phyloP scores from a whole-genome alignment of 2,329 filamentous ascomycete genomes.

The Cercospora sp. region DNA sequence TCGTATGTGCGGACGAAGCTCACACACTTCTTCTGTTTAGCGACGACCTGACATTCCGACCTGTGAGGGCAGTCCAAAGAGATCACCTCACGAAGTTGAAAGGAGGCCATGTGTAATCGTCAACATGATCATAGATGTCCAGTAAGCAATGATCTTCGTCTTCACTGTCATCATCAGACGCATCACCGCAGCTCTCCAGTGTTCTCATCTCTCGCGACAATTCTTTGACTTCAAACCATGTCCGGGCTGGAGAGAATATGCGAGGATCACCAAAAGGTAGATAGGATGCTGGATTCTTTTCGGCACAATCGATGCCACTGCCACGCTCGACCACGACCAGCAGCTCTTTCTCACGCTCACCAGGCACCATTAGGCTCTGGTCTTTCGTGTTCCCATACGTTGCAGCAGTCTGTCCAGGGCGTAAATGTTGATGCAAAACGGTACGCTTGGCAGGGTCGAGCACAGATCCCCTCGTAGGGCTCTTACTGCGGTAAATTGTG shows the following conservation, averaged over 20 bases:
- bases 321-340: constrained; percentile 21
- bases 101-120: constrained; percentile 16
- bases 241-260: constrained; percentile 1
- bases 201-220: constrained; percentile 5
- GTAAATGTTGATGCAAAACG: constrained; percentile 7
- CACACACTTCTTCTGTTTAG: background rate
- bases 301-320: constrained; percentile 14
- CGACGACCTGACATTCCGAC: background rate
- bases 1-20: background rate
- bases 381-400: constrained; percentile 3
- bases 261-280: constrained; percentile 11
- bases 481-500: constrained; percentile 15
- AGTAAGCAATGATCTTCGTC: background rate
- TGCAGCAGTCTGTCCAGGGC: constrained; percentile 1
- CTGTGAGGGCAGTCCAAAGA: background rate
- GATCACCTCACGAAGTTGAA: constrained; percentile 10
- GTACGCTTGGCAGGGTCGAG: constrained; percentile 6
- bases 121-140: constrained; percentile 11
- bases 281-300: constrained; percentile 7
- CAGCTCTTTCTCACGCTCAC: constrained; percentile 19
- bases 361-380: constrained; percentile 12
- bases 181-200: background rate
- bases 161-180: constrained; percentile 7
- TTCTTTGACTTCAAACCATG: constrained; percentile 12
- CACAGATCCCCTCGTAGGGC: constrained; percentile 7